Evolutionary conservation across 169 alveolate species (phyloP).

Genomic region (Cryptosporidium tyzzeri): DNA sequence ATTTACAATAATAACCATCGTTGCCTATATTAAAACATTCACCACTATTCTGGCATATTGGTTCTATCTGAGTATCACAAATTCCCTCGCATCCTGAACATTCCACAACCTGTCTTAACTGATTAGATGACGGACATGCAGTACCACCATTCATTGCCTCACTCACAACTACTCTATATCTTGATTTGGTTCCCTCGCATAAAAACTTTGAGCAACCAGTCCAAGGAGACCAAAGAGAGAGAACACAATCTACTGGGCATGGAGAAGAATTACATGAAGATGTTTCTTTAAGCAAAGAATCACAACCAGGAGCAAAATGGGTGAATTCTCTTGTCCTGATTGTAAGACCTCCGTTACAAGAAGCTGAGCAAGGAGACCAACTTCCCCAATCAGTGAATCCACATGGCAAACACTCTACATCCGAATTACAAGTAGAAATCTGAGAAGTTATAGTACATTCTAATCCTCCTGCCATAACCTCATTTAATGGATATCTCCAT

Average conservation of each 20-base stretch:
- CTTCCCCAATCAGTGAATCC: slow-evolving; percentile 48
- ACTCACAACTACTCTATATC: slow-evolving; percentile 51
- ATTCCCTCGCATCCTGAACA: slow-evolving; percentile 33
- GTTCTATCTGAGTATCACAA: slow-evolving; percentile 20
- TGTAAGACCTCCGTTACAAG: slow-evolving; percentile 64
- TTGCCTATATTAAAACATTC: slow-evolving; percentile 52
- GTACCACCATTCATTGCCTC: slow-evolving; percentile 54
- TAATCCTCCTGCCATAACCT: slow-evolving; percentile 75
- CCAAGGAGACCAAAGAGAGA: slow-evolving; percentile 69
- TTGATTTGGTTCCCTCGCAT: slow-evolving; percentile 59
- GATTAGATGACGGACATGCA: slow-evolving; percentile 52
- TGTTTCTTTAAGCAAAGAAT: slow-evolving; percentile 12
- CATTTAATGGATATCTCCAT: slow-evolving; percentile 71
- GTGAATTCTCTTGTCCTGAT: slow-evolving; percentile 43
- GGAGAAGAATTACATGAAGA: slow-evolving; percentile 48
- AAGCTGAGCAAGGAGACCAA: slow-evolving; percentile 64
- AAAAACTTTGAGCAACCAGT: slow-evolving; percentile 29
- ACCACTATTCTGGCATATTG: slow-evolving; percentile 54
- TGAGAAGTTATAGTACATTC: slow-evolving; percentile 64
- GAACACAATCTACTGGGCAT: slow-evolving; percentile 50
- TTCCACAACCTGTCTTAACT: slow-evolving; percentile 42
- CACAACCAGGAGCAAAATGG: slow-evolving; percentile 52
- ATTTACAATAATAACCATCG: slow-evolving; percentile 41
- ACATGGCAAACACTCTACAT: slow-evolving; percentile 52
- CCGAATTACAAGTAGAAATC: slow-evolving; percentile 45